Percentiles rank a stretch among this genome's conserved stretches.
phyloP scores from a whole-genome alignment of 176 grass and related monocot species.

The Musa schizocarpa region DNA sequence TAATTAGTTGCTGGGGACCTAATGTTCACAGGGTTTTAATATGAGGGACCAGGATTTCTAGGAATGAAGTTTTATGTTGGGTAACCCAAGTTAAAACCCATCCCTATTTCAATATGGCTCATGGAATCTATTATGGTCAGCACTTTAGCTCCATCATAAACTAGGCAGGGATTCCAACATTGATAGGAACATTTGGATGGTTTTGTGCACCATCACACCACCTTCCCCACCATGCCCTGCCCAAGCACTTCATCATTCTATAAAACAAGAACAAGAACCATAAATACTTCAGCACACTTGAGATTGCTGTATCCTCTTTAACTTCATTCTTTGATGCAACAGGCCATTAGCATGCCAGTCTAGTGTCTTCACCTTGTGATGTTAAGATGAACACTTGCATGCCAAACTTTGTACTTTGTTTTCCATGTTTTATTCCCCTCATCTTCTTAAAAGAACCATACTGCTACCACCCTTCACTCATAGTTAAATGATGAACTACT shows the following conservation, averaged over 20 bases:
- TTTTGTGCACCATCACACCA: background rate
- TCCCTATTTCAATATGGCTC: background rate
- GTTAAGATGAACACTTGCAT: conserved; percentile 1
- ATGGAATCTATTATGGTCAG: background rate
- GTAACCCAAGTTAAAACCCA: background rate
- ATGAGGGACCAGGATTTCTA: no score
- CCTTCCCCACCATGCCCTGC: background rate
- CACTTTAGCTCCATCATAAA: background rate
- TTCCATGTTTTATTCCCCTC: background rate
- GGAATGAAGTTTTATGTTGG: background rate
- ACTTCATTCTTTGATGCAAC: background rate
- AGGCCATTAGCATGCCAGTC: background rate
- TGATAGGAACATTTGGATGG: background rate
- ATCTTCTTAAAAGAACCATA: background rate
- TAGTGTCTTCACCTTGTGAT: background rate
- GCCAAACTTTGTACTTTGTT: background rate
- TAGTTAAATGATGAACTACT: no score
- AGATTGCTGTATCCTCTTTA: no score
- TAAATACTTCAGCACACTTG: background rate
- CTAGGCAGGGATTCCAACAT: background rate
- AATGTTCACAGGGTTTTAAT: background rate
- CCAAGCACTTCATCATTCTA: background rate
- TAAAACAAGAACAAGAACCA: background rate
- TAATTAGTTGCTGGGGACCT: background rate
- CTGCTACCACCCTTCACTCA: no score